Evolutionary conservation across 495 filamentous ascomycete species (phyloP), one percentile per base, ranked within the genome.

Genomic region (Peziza echinospora): DNA sequence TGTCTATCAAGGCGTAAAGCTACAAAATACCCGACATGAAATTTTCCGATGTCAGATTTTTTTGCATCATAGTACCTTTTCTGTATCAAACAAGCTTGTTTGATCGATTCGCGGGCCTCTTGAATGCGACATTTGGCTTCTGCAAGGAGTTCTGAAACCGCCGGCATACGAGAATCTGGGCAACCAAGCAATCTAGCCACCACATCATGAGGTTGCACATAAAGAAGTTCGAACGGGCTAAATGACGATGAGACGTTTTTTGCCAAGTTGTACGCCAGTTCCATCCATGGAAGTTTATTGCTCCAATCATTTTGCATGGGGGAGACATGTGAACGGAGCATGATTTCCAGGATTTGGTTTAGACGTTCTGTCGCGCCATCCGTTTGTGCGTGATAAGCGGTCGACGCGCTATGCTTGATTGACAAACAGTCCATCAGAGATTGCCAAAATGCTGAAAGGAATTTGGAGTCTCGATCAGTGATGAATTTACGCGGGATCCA

Each of bases 391-490:
- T 42, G 40, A 17, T 42, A 42, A 7, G 40, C 40, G 6, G 19
- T 21, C 8, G 10, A 11, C 19, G 40, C 9, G 8, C 8, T 17
- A 7, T 42, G 40, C 19, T 11, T 11, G 40, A 42, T 42, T 9
- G 6, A 7, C 40, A 42, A n/a, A 8, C 8, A 7, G 7, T 34
- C 8, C 26, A 34, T 34, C 26, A 34, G 26, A 7, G 26, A 7
- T 34, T 34, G 7, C 44, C 44, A 47, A 26, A 47, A 47, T 9
- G 24, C 22, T n/a, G n/a, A 16, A 7, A 47, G 21, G 44, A 47
- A 19, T 24, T 28, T 47, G n/a, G 44, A n/a, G 19, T 47, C 44
- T 37, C 44, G 23, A 21, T 47, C 44, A 13, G 44, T 39, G n/a
- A 47, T 37, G 21, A 47, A 47, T 21, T 47, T 30, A 5, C 10